Evolutionary conservation across 345 rosid species (phyloP).

Genomic region (Pistacia integerrima): DNA sequence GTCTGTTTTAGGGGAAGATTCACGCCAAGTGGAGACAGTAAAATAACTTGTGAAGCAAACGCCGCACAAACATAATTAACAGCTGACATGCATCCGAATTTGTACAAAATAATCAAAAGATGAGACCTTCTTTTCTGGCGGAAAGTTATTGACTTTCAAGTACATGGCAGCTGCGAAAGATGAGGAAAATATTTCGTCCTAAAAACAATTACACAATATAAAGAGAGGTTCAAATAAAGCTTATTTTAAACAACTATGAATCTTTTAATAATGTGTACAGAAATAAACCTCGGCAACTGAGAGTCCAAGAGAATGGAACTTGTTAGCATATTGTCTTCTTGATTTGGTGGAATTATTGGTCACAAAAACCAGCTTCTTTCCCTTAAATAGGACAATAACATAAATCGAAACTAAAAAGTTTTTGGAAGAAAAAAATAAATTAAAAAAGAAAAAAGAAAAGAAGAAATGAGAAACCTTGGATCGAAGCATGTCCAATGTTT

Average conservation of each 20-base stretch:
- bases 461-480: slow-evolving; percentile 46
- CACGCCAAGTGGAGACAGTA: background rate
- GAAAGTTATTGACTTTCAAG: slow-evolving; percentile 75
- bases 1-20: background rate
- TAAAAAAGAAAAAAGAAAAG: background rate
- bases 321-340: slow-evolving; percentile 65
- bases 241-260: background rate
- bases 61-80: background rate
- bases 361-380: slow-evolving; percentile 83
- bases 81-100: background rate
- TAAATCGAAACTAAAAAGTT: background rate
- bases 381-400: slow-evolving; percentile 36
- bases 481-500: slow-evolving; percentile 68
- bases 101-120: background rate
- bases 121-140: slow-evolving; percentile 71
- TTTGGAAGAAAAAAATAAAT: background rate
- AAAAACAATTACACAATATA: slow-evolving; percentile 2
- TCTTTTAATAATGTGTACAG: background rate
- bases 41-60: background rate
- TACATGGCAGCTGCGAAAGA: slow-evolving; percentile 94
- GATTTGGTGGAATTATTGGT: slow-evolving; percentile 86
- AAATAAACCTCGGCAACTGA: slow-evolving; percentile 63
- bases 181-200: slow-evolving; percentile 94
- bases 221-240: background rate
- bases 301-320: slow-evolving; percentile 75